Evolutionary conservation across 1,284 basidiomycete genomes (phyloP).

Genomic region (Chiua sp.): DNA sequence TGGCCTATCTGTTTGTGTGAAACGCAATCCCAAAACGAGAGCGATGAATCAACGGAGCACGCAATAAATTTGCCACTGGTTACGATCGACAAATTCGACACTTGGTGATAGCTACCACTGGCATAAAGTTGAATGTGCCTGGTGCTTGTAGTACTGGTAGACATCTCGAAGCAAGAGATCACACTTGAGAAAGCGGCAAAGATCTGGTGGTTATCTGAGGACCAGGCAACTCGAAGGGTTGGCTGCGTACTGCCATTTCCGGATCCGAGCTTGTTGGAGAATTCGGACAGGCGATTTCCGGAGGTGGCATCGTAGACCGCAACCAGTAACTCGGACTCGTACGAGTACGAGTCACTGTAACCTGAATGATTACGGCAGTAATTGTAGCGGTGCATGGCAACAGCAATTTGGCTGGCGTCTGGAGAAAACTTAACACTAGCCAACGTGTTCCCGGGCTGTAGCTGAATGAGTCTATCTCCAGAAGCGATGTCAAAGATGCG

Average conservation of each 20-base stretch:
- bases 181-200: constrained; percentile 4
- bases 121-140: too few species aligned
- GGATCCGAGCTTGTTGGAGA: too few species aligned
- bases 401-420: constrained; percentile 10
- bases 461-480: constrained; percentile 4
- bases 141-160: neutral
- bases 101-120: neutral
- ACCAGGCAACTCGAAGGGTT: neutral
- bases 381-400: neutral
- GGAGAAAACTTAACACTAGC: constrained; percentile 14
- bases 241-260: too few species aligned
- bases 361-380: too few species aligned
- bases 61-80: neutral
- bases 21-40: neutral
- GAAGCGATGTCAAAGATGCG: constrained; percentile 8
- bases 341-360: too few species aligned
- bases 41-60: neutral
- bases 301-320: neutral
- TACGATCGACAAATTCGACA: neutral
- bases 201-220: constrained; percentile 6
- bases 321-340: too few species aligned
- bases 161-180: constrained; percentile 1
- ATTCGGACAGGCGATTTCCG: neutral
- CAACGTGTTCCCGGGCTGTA: constrained; percentile 4
- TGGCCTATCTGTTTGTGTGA: neutral